These are phyloP conservation scores for Dothistroma pini DNA, from an alignment of 2,329 filamentous ascomycete species.

Conservation along the genomic window DNA sequence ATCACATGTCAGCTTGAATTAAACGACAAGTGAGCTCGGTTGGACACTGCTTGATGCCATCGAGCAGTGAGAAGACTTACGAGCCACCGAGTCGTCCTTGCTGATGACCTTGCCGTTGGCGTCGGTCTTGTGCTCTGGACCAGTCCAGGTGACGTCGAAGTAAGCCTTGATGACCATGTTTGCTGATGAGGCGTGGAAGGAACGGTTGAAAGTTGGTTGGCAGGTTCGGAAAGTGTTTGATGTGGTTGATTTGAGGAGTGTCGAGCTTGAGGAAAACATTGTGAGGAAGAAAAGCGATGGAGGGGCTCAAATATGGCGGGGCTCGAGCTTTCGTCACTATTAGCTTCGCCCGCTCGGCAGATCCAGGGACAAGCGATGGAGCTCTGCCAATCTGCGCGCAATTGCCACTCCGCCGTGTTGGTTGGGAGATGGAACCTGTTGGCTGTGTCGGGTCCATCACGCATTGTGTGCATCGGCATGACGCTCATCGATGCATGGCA, in stretches of 20 bases:
- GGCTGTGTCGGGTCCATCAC: neutral
- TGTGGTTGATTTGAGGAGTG: conserved; percentile 21
- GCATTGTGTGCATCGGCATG: neutral
- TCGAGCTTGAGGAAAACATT: conserved; percentile 5
- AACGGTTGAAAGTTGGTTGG: conserved; percentile 42
- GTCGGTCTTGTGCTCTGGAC: conserved; percentile 64
- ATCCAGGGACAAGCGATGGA: neutral
- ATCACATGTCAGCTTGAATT: conserved; percentile 19
- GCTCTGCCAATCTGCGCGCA: neutral
- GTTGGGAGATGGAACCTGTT: neutral
- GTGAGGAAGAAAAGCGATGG: neutral
- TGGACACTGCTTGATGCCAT: neutral
- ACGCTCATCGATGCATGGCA: neutral
- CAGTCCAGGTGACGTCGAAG: conserved; percentile 51
- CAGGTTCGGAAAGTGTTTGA: conserved; percentile 32
- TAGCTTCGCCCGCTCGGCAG: neutral
- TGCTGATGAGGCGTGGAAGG: conserved; percentile 62
- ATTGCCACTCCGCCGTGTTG: neutral
- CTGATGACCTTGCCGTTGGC: conserved; percentile 50
- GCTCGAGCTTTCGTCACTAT: neutral
- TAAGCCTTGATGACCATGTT: conserved; percentile 74
- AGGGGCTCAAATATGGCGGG: neutral
- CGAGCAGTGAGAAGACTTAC: conserved; percentile 48
- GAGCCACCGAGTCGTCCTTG: conserved; percentile 46
- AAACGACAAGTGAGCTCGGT: neutral